A percentile compares a stretch with the other conserved stretches of the same genome.
These are phyloP conservation scores for Trichoderma breve DNA, from an alignment of 2,329 filamentous ascomycete species.

Conservation along the genomic window DNA sequence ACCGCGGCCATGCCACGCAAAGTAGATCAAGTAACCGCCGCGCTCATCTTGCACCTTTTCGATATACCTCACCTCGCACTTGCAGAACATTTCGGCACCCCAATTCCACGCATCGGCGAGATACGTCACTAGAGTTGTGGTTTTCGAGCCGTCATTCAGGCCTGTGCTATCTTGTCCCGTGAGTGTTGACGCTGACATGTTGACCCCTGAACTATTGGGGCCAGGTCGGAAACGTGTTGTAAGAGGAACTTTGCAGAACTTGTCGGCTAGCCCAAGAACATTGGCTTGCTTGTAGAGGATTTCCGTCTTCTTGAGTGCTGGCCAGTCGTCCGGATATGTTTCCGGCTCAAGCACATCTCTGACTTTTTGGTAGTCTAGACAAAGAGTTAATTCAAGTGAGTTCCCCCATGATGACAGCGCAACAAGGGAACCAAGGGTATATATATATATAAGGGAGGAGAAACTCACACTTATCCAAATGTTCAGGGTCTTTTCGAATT, in stretches of 20 bases:
- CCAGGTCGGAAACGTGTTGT: conserved; percentile 63
- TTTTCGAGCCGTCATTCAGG: conserved; percentile 67
- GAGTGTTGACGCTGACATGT: conserved; percentile 59
- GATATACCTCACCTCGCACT: conserved; percentile 64
- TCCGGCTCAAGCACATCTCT: conserved; percentile 56
- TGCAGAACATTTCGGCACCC: conserved; percentile 70
- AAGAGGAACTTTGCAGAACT: conserved; percentile 56
- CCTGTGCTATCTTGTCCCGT: conserved; percentile 64
- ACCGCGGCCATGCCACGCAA: conserved; percentile 61
- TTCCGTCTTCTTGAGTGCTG: conserved; percentile 55
- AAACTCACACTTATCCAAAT: conserved; percentile 49
- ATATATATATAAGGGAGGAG: neutral
- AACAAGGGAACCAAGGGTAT: neutral
- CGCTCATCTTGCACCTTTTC: conserved; percentile 46
- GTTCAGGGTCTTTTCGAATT: conserved; percentile 42
- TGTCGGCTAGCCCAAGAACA: conserved; percentile 47
- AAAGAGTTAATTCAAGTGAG: neutral
- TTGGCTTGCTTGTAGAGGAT: conserved; percentile 58
- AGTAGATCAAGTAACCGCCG: conserved; percentile 61
- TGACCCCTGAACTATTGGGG: conserved; percentile 61
- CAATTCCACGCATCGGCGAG: conserved; percentile 69
- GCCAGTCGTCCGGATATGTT: conserved; percentile 57
- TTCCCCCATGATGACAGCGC: neutral
- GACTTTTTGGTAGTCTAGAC: conserved; percentile 56
- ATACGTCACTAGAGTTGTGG: conserved; percentile 64